Base-by-base conservation (phyloP, 78 protist genomes). In the Paratrimastix pyriformis region DNA sequence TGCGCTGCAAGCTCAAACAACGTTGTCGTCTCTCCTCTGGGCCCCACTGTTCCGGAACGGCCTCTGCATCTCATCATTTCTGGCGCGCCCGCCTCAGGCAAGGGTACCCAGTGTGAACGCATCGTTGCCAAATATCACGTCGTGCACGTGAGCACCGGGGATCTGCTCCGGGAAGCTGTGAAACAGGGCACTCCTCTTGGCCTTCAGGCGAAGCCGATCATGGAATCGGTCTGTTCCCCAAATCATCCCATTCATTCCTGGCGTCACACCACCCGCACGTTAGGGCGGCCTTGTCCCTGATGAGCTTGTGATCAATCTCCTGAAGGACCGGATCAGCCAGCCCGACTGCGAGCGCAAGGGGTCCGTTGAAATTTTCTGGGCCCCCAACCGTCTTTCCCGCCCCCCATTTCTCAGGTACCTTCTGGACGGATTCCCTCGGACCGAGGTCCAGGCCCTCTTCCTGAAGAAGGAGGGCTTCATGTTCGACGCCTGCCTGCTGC, bases 391-490 rank as follows among this genome's bases (percentile, higher is more conserved):
- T n/a, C n/a, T n/a, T n/a, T n/a, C n/a, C n/a, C n/a, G n/a, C n/a
- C n/a, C n/a, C n/a, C n/a, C n/a, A n/a, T n/a, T n/a, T n/a, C n/a
- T n/a, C n/a, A n/a, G n/a, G n/a, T 74, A 54, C 65, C 40, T 78
- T 24, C 43, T 78, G 4, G 82, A 78, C 43, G 82, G 82, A 2
- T 78, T 78, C 60, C 82, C 82, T 1, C 72, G 82, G 15, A 68
- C 58, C 1, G 5, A 26, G 2, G 29, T 42, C 3, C 82, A 78
- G 44, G 82, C 82, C 26, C 42, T 21, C 21, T 11, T 37, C 9
- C 6, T 78, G n/a, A 2, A 26, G 24, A 5, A 26, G 13, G 39
- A 5, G 33, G 75, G 75, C 5, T 8, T 44, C 15, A 3, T 68
- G 1, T 62, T 75, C n/a, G 33, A 11, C 38, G 9, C 30, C 5